Evolutionary conservation across 805 yeast species (phyloP).

Genomic region (Yamadazyma olivae): DNA sequence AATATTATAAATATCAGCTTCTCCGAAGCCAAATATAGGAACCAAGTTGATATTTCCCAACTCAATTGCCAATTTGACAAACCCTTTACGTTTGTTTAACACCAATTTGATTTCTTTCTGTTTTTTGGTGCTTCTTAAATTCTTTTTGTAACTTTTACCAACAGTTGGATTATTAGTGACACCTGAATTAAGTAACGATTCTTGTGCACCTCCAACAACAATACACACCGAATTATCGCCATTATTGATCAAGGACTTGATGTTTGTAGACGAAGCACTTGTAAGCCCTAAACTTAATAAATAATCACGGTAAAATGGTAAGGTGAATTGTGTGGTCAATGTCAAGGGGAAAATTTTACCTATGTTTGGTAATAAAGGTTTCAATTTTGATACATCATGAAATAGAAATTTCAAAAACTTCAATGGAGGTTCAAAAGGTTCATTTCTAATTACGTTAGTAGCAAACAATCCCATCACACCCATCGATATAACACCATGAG

Average conservation of each 20-base stretch:
- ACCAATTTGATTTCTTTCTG: conserved; percentile 62
- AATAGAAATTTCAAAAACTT: conserved; percentile 32
- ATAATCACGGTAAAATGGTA: conserved; percentile 88
- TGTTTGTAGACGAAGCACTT: conserved; percentile 75
- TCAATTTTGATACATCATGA: conserved; percentile 70
- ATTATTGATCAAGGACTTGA: conserved; percentile 57
- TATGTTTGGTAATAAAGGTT: conserved; percentile 77
- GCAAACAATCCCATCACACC: conserved; percentile 85
- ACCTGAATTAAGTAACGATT: conserved; percentile 57
- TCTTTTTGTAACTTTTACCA: conserved; percentile 28
- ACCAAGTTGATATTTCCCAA: conserved; percentile 76
- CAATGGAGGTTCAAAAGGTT: conserved; percentile 38
- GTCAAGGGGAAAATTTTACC: conserved; percentile 72
- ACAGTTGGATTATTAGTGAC: conserved; percentile 30
- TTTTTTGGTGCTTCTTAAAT: conserved; percentile 5
- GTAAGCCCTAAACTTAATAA: conserved; percentile 77
- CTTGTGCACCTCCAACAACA: conserved; percentile 96
- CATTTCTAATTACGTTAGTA: conserved; percentile 48
- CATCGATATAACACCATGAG: conserved; percentile 93
- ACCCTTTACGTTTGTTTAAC: conserved; percentile 77
- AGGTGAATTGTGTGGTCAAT: conserved; percentile 71
- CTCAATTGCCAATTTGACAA: conserved; percentile 80
- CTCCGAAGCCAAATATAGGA: conserved; percentile 91
- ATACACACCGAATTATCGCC: conserved; percentile 76
- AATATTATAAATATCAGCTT: conserved; percentile 56